Conservation (phyloP, 2,329 filamentous ascomycete species). For the Colletotrichum sp. region DNA sequence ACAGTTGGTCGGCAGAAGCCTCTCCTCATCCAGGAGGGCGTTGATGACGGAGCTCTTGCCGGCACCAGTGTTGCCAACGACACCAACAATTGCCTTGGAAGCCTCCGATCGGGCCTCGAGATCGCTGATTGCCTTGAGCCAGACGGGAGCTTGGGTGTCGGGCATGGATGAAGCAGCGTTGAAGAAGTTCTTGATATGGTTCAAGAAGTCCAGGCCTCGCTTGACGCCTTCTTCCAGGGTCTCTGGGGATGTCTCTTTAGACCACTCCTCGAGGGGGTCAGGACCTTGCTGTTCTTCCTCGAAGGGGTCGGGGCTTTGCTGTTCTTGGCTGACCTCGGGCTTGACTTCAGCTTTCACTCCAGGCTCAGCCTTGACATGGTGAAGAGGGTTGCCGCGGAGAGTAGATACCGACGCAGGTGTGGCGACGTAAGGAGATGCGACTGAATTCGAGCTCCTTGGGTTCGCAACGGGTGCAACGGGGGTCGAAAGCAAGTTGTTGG, state of each 20-base stretch:
- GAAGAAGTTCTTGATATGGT: not conserved
- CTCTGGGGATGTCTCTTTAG: not conserved
- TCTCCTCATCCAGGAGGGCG: constrained; percentile 65
- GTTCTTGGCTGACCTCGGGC: no score
- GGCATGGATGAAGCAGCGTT: not conserved
- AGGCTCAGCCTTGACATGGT: not conserved
- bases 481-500: not conserved
- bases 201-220: constrained; percentile 3
- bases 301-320: no score
- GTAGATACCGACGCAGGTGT: not conserved
- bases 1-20: constrained; percentile 49
- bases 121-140: constrained; percentile 5
- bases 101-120: constrained; percentile 35
- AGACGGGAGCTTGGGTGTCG: not conserved
- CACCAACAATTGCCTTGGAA: constrained; percentile 51
- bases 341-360: not conserved
- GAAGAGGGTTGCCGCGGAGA: not conserved
- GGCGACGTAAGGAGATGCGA: not conserved
- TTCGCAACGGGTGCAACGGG: not conserved
- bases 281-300: not conserved
- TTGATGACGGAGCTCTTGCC: constrained; percentile 71
- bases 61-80: constrained; percentile 66
- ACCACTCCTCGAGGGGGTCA: not conserved
- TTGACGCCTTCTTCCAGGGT: not conserved
- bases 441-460: not conserved